Base-by-base conservation (phyloP, 805 yeast species). In the Wickerhamomyces silvicola region DNA sequence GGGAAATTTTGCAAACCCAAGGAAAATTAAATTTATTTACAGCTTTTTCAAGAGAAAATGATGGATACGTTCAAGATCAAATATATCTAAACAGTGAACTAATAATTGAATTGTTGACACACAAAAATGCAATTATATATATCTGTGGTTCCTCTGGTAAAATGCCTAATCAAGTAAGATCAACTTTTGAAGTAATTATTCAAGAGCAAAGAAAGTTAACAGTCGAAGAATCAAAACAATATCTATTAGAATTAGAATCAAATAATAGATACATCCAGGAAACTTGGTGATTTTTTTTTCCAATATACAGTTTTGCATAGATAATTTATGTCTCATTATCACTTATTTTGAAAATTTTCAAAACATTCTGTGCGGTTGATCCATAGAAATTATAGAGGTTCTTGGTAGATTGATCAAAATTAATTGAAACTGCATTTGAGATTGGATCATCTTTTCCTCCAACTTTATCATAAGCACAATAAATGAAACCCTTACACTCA, bases 61-160 rank as follows among this genome's bases (percentile, higher is more conserved):
- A 62, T 1, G 79, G 73, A 24, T 90, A 90, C 50, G 95, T 90
- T 2, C 97, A 90, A 51, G 83, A 85, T 48, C 61, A 66, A 28
- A 44, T 90, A 25, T 81, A 71, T 60, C 57, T 60, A 18, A 59
- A 78, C 26, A 66, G 68, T 20, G 53, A 62, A 4, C 29, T 62
- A 14, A 57, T 90, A 3, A 71, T 66, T 1, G 68, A 76, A 3
- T 54, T 78, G 32, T 48, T 88, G 5, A 52, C 72, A 2, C 61
- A 76, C 10, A 43, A 71, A 26, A 53, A 64, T n/a, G 94, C 83
- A 1, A 56, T 71, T 0, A 60, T 92, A 5, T 87, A 79, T 51
- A 64, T 92, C 6, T 90, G 98, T 64, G 99, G 99, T 1, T 78
- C 95, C 11, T 78, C 94, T 17, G 97, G 98, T 0, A 74, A 74